phyloP scores from a whole-genome alignment of 805 yeast genomes.

The Lipomyces japonicus region DNA sequence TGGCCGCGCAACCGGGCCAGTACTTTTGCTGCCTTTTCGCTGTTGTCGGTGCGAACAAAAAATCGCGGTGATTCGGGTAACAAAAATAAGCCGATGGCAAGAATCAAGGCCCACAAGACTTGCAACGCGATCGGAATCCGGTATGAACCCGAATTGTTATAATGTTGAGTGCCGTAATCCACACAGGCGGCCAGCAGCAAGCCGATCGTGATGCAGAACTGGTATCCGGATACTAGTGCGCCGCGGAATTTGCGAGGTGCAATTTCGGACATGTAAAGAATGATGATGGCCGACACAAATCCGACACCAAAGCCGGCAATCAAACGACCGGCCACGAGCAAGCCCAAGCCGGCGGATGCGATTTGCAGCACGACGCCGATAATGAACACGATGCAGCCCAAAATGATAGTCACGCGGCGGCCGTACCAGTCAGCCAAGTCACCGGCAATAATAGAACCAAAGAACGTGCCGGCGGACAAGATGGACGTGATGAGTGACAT shows the following conservation, averaged over 20 bases:
- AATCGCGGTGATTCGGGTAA: conserved; percentile 78
- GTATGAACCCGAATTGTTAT: conserved; percentile 56
- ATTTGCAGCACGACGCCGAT: conserved; percentile 83
- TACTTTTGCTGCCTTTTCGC: conserved; percentile 55
- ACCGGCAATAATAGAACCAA: conserved; percentile 77
- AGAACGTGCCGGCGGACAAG: conserved; percentile 85
- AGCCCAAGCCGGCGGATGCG: conserved; percentile 74
- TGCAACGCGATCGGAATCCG: conserved; percentile 73
- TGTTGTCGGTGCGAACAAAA: conserved; percentile 53
- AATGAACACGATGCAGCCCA: conserved; percentile 71
- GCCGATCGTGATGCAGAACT: conserved; percentile 71
- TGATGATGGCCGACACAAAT: conserved; percentile 68
- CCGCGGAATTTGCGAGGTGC: conserved; percentile 78
- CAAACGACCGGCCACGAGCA: conserved; percentile 60
- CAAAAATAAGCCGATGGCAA: conserved; percentile 58
- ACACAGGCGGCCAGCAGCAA: conserved; percentile 65
- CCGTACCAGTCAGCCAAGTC: conserved; percentile 76
- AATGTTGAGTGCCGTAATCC: conserved; percentile 61
- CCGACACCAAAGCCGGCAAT: conserved; percentile 77
- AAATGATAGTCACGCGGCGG: conserved; percentile 69
- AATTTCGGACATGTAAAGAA: conserved; percentile 73
- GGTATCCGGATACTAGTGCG: conserved; percentile 71
- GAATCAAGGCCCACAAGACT: conserved; percentile 61
- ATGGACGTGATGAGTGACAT: conserved; percentile 80
- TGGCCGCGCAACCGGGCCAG: conserved; percentile 47